Evolutionary conservation across 805 yeast species (phyloP).

Genomic region (Teunomyces aglyptinius): DNA sequence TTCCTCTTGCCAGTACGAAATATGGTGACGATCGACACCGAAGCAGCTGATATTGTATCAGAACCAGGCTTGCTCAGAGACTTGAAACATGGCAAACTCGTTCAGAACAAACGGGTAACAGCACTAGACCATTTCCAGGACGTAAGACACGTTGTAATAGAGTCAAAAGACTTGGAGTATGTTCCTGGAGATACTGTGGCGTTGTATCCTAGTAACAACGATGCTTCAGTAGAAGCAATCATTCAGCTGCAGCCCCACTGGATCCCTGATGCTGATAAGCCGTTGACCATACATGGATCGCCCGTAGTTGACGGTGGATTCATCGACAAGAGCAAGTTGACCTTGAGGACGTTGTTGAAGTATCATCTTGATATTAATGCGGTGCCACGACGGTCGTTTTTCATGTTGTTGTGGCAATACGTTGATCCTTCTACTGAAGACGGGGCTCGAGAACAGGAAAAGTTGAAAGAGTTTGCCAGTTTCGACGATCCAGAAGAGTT

Average conservation of each 20-base stretch:
- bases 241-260: conserved; percentile 68
- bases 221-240: conserved; percentile 59
- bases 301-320: conserved; percentile 57
- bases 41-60: conserved; percentile 17
- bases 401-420: conserved; percentile 71
- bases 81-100: conserved; percentile 45
- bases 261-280: conserved; percentile 66
- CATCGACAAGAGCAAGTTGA: conserved; percentile 47
- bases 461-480: conserved; percentile 69
- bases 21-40: conserved; percentile 14
- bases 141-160: conserved; percentile 62
- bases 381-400: conserved; percentile 83
- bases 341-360: conserved; percentile 68
- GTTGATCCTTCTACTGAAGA: conserved; percentile 42
- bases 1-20: conserved; percentile 28
- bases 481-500: conserved; percentile 76
- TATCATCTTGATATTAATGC: conserved; percentile 81
- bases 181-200: conserved; percentile 81
- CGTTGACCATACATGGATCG: conserved; percentile 41
- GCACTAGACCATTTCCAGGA: conserved; percentile 81
- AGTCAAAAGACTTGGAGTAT: conserved; percentile 37
- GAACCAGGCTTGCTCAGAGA: conserved; percentile 12
- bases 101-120: conserved; percentile 61
- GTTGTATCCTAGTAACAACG: conserved; percentile 71
- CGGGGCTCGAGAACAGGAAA: conserved; percentile 72